Evolutionary conservation across 2,329 filamentous ascomycete genomes (phyloP).

Genomic region (Hypoxylon sp.): DNA sequence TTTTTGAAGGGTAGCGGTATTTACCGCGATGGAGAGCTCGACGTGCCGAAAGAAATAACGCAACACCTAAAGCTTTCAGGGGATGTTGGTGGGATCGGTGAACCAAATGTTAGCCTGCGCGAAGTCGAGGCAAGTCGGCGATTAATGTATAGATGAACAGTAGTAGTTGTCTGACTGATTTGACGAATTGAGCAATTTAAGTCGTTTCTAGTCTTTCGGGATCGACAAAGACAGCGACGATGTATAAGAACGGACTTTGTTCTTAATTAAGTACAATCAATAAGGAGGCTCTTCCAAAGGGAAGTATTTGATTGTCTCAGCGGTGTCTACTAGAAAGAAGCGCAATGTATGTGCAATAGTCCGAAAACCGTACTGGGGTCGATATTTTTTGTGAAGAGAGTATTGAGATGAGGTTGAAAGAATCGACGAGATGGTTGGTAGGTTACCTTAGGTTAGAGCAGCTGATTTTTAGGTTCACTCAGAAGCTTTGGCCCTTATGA

Average conservation of each 20-base stretch:
- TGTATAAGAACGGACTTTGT: conserved; percentile 13
- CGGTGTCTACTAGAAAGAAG: conserved; percentile 5
- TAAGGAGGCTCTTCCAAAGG: neutral
- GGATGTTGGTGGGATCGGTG: conserved; percentile 19
- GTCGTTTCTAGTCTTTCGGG: conserved; percentile 24
- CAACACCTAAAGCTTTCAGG: conserved; percentile 39
- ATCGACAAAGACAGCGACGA: conserved; percentile 23
- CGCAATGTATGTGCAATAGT: conserved; percentile 13
- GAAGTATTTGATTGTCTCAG: conserved; percentile 2
- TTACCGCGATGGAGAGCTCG: conserved; percentile 48
- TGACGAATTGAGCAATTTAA: neutral
- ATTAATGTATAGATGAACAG: conserved; percentile 11
- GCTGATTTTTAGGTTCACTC: conserved; percentile 30
- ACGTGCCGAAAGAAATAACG: conserved; percentile 49
- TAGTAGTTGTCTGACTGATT: conserved; percentile 4
- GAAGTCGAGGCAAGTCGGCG: conserved; percentile 6
- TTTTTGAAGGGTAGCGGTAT: conserved; percentile 54
- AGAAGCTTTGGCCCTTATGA: conserved; percentile 24
- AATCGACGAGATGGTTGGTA: conserved; percentile 13
- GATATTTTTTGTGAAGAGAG: conserved; percentile 22
- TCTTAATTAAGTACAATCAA: neutral
- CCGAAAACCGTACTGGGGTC: conserved; percentile 6
- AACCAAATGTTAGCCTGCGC: conserved; percentile 11
- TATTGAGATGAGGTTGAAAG: conserved; percentile 32
- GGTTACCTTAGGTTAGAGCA: conserved; percentile 16